Percentiles rank a stretch among this genome's conserved stretches.
Evolutionary conservation across 1,139 yeast genomes (phyloP).

Genomic region (Taiozyma sp.): DNA sequence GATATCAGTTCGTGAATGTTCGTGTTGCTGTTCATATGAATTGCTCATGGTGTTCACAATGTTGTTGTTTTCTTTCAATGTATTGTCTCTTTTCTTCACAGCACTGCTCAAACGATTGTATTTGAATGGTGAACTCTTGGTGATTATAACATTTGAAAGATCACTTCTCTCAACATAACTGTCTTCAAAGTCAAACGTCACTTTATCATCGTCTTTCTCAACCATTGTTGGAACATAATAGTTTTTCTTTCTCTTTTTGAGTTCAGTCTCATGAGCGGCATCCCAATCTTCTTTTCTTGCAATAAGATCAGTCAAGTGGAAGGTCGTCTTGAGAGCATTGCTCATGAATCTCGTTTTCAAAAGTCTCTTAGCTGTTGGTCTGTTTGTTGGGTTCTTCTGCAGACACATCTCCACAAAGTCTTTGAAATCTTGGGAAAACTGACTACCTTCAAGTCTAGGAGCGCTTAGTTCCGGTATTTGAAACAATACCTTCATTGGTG

Average conservation of each 20-base stretch:
- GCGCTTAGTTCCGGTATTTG: slow-evolving; percentile 47
- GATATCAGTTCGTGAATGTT: not conserved
- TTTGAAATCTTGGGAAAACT: slow-evolving; percentile 39
- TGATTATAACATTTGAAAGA: slow-evolving; percentile 17
- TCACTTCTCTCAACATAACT: slow-evolving; percentile 2
- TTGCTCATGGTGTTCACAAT: slow-evolving; percentile 2
- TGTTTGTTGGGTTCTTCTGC: slow-evolving; percentile 48
- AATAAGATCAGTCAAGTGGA: slow-evolving; percentile 27
- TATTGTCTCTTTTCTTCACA: not conserved
- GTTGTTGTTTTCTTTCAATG: slow-evolving; percentile 8
- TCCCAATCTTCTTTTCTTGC: slow-evolving; percentile 22
- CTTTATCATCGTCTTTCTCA: not conserved
- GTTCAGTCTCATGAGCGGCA: slow-evolving; percentile 6
- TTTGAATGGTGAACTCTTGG: slow-evolving; percentile 14
- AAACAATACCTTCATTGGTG: slow-evolving; percentile 77
- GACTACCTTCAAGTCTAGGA: slow-evolving; percentile 41
- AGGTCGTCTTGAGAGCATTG: slow-evolving; percentile 35
- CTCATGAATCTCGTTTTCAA: slow-evolving; percentile 54
- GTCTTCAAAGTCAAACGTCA: slow-evolving; percentile 21
- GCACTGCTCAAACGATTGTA: slow-evolving; percentile 1
- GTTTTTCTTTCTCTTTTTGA: slow-evolving; percentile 3
- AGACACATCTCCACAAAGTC: slow-evolving; percentile 67
- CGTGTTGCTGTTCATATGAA: not conserved
- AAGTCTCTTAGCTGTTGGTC: slow-evolving; percentile 57
- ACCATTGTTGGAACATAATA: slow-evolving; percentile 17